Conservation (phyloP, 352 stramenopile genomes). For the Globisporangium uncinulatum region DNA sequence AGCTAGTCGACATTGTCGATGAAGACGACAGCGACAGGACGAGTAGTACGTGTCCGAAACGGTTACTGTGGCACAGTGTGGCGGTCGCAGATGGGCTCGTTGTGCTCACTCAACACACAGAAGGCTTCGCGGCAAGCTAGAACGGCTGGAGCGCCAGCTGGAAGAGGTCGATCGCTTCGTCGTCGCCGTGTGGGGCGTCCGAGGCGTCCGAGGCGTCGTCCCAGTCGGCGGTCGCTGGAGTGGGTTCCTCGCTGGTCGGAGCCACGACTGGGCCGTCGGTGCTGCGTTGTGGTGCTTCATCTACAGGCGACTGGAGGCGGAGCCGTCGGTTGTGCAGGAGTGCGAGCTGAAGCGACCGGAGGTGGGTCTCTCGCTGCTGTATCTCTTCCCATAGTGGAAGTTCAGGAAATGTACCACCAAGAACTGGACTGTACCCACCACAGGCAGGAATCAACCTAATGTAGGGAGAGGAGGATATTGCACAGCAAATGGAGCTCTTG, state of each 20-base stretch:
- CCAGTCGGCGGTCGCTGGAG: too few relatives aligned
- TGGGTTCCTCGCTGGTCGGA: too few relatives aligned
- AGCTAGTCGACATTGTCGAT: conserved; percentile 15
- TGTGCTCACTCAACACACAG: conserved; percentile 23
- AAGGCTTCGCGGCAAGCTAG: too few relatives aligned
- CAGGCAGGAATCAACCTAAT: too few relatives aligned
- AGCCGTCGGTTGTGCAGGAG: conserved; percentile 30
- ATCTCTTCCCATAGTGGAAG: neutral
- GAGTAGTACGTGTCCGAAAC: neutral
- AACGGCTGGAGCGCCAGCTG: conserved; percentile 12
- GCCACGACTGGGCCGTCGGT: too few relatives aligned
- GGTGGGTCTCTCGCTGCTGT: conserved; percentile 58
- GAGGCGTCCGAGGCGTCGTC: neutral
- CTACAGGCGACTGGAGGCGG: neutral
- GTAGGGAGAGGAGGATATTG: conserved; percentile 68
- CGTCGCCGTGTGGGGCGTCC: neutral
- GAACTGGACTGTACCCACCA: too few relatives aligned
- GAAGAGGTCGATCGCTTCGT: conserved; percentile 10
- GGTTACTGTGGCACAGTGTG: conserved; percentile 28
- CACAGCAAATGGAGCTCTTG: conserved; percentile 52
- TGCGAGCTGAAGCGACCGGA: conserved; percentile 49
- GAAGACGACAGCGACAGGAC: neutral
- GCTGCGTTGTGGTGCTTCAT: too few relatives aligned
- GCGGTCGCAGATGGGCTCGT: conserved; percentile 43
- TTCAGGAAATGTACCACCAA: too few relatives aligned